phyloP scores from a whole-genome alignment of 1,284 basidiomycete genomes.

The Kwoniella shivajii region DNA sequence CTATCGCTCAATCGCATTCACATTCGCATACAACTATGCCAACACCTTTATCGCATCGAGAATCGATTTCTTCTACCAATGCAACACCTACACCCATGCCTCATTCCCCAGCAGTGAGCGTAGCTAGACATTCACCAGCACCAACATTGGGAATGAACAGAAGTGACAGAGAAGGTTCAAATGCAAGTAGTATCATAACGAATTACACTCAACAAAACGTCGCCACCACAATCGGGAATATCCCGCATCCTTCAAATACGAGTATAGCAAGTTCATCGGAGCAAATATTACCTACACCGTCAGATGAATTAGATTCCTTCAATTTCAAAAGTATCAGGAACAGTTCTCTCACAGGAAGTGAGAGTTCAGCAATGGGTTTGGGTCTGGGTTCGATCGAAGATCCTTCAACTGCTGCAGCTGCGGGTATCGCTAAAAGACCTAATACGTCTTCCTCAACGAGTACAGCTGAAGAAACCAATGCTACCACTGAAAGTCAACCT shows the following conservation, averaged over 20 bases:
- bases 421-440: not conserved
- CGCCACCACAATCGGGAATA: too few species aligned
- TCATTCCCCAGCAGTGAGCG: constrained; percentile 55
- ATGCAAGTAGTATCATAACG: constrained; percentile 23
- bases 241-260: constrained; percentile 26
- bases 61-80: constrained; percentile 7
- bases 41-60: constrained; percentile 10
- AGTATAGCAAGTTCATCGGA: constrained; percentile 34
- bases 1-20: constrained; percentile 79
- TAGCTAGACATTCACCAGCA: constrained; percentile 35
- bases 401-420: too few species aligned
- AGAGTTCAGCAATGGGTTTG: constrained; percentile 5
- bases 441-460: not conserved
- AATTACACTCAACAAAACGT: constrained; percentile 3
- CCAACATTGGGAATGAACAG: constrained; percentile 26
- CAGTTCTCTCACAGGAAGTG: not conserved
- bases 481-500: constrained; percentile 58
- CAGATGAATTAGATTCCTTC: constrained; percentile 33
- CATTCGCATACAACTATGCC: constrained; percentile 43
- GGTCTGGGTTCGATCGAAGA: constrained; percentile 5
- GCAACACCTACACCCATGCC: constrained; percentile 48
- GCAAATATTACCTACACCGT: constrained; percentile 39
- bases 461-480: constrained; percentile 1
- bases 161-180: constrained; percentile 48
- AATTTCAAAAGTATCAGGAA: constrained; percentile 6